These are phyloP conservation scores for Kodamaea arcana DNA, from an alignment of 1,139 yeast genomes.

Conservation along the genomic window DNA sequence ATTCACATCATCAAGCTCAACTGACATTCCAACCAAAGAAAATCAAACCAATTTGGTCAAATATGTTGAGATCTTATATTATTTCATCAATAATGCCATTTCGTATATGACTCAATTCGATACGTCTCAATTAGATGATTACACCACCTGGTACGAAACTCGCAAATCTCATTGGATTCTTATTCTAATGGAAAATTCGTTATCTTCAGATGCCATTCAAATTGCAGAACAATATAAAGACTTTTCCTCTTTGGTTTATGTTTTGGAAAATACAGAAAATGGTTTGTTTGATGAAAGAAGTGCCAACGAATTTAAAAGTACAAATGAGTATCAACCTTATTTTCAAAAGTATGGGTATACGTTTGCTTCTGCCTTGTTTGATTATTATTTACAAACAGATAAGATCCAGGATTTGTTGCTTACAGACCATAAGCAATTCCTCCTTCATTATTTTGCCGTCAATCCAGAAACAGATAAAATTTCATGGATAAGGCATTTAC, in stretches of 20 bases:
- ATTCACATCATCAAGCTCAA: slow-evolving; percentile 15
- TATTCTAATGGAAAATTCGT: slow-evolving; percentile 44
- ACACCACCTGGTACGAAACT: slow-evolving; percentile 31
- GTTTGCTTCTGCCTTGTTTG: slow-evolving; percentile 67
- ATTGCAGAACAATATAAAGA: slow-evolving; percentile 68
- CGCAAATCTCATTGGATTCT: slow-evolving; percentile 49
- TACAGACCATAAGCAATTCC: slow-evolving; percentile 46
- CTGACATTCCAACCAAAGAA: slow-evolving; percentile 2
- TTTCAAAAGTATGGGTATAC: slow-evolving; percentile 61
- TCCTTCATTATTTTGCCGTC: slow-evolving; percentile 51
- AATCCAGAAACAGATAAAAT: slow-evolving; percentile 49
- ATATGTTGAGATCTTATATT: slow-evolving; percentile 33
- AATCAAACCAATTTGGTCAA: slow-evolving; percentile 16
- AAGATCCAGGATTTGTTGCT: slow-evolving; percentile 54
- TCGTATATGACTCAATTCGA: slow-evolving; percentile 26
- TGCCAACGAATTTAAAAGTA: neutral
- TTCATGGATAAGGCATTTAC: slow-evolving; percentile 71
- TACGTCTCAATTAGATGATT: slow-evolving; percentile 24
- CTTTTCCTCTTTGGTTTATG: slow-evolving; percentile 53
- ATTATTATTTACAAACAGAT: slow-evolving; percentile 51
- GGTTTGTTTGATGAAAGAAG: neutral
- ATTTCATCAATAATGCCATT: slow-evolving; percentile 37
- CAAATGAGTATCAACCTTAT: slow-evolving; percentile 41
- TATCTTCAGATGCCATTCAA: slow-evolving; percentile 51
- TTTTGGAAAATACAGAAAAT: slow-evolving; percentile 54